phyloP scores from a whole-genome alignment of 805 yeast genomes.

The Teunomyces panamensis region DNA sequence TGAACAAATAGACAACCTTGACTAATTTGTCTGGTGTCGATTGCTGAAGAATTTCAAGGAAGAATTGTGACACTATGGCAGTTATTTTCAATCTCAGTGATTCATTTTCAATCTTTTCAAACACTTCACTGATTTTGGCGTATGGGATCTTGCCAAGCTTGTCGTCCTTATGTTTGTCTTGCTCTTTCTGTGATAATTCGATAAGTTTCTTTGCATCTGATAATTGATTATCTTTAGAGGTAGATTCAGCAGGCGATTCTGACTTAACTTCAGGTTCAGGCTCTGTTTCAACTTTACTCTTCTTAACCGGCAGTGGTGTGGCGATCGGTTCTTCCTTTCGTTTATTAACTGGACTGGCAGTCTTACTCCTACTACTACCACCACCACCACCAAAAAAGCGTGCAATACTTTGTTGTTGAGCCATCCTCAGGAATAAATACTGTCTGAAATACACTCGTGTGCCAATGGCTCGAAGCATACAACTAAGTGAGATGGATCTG shows the following conservation, averaged over 20 bases:
- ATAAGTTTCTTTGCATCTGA: conserved; percentile 14
- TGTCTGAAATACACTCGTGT: conserved; percentile 1
- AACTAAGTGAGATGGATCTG: no score
- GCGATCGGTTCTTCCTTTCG: not conserved
- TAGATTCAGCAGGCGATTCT: not conserved
- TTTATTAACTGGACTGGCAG: not conserved
- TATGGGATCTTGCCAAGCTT: conserved; percentile 23
- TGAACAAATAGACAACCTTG: conserved; percentile 76
- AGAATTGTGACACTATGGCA: conserved; percentile 70
- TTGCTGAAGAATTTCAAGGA: conserved; percentile 56
- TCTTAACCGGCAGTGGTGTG: not conserved
- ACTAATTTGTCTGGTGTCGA: conserved; percentile 48
- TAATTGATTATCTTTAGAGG: conserved; percentile 2
- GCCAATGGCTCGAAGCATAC: not conserved
- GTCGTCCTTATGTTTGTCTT: conserved; percentile 8
- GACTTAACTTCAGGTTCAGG: not conserved
- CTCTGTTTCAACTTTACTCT: not conserved
- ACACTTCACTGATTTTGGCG: conserved; percentile 54
- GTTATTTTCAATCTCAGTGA: conserved; percentile 82
- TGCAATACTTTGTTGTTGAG: conserved; percentile 32
- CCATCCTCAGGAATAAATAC: conserved; percentile 8
- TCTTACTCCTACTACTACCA: not conserved
- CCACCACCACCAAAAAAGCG: conserved; percentile 23
- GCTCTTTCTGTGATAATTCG: conserved; percentile 11
- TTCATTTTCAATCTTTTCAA: conserved; percentile 75